A percentile compares a stretch with the other conserved stretches of the same genome.
These are phyloP conservation scores for Uromyces viciae-fabae DNA, from an alignment of 1,284 basidiomycete genomes.

Conservation along the genomic window DNA sequence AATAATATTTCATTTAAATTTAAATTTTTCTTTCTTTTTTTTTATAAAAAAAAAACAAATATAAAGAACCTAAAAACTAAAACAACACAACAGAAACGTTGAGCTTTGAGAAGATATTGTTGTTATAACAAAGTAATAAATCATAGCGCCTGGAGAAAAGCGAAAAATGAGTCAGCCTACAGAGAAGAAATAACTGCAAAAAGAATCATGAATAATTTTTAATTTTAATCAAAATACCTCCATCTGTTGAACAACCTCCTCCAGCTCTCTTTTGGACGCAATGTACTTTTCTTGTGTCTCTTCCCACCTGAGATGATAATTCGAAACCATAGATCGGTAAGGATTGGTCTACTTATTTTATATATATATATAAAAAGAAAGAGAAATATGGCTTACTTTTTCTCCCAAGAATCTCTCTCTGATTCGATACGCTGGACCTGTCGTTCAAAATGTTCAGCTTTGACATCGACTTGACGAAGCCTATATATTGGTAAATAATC, in stretches of 20 bases:
- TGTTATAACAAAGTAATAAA: neutral
- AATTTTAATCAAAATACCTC: conserved; percentile 56
- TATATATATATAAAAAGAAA: neutral
- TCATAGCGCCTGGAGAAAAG: conserved; percentile 4
- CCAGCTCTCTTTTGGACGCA: conserved; percentile 75
- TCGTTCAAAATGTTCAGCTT: conserved; percentile 97
- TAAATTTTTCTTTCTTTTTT: too few species aligned
- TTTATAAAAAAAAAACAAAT: too few species aligned
- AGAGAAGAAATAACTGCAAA: too few species aligned
- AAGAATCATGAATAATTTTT: too few species aligned
- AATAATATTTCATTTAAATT: too few species aligned
- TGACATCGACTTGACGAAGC: conserved; percentile 93
- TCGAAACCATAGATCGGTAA: neutral
- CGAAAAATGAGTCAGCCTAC: neutral
- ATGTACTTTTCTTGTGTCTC: conserved; percentile 72
- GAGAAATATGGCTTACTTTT: conserved; percentile 69
- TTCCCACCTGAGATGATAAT: conserved; percentile 57
- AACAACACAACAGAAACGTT: too few species aligned
- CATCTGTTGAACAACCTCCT: conserved; percentile 79
- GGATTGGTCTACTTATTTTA: neutral
- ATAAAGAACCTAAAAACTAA: too few species aligned
- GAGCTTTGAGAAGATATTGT: too few species aligned
- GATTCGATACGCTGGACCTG: conserved; percentile 81
- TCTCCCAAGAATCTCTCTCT: conserved; percentile 89
- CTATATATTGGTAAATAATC: conserved; percentile 57